phyloP scores from a whole-genome alignment of 331 rosid genomes.

The Arachis monticola region DNA sequence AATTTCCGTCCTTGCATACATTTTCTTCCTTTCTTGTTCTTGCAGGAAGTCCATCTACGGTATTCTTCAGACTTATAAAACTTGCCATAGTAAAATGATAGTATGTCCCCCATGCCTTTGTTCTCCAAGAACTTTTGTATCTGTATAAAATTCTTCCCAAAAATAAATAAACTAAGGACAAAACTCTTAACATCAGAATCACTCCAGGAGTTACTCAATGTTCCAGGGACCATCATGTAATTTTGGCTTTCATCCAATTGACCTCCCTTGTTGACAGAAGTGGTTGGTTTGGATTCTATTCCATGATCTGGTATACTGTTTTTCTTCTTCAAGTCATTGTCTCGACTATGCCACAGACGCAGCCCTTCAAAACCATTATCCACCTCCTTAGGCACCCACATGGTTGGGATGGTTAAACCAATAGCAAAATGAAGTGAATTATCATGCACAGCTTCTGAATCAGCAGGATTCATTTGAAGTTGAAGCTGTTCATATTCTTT shows the following conservation, averaged over 20 bases:
- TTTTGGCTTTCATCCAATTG: constrained; percentile 35
- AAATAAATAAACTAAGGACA: constrained; percentile 73
- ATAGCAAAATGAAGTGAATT: constrained; percentile 47
- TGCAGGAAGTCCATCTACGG: constrained; percentile 72
- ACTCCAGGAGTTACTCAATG: constrained; percentile 58
- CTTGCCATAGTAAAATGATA: constrained; percentile 74
- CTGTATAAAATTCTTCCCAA: constrained; percentile 69
- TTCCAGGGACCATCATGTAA: constrained; percentile 47
- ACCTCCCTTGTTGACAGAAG: constrained; percentile 23
- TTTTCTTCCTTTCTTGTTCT: constrained; percentile 63
- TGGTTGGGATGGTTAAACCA: constrained; percentile 63
- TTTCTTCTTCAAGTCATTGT: constrained; percentile 38
- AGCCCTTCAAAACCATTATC: constrained; percentile 37
- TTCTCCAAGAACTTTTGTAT: constrained; percentile 61
- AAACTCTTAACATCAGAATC: constrained; percentile 64
- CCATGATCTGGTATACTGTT: constrained; percentile 28
- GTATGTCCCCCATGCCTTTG: constrained; percentile 64
- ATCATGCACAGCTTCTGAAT: constrained; percentile 41
- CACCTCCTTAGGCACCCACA: constrained; percentile 47
- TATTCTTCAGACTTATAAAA: constrained; percentile 67
- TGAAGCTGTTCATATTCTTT: constrained; percentile 49
- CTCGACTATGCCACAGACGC: constrained; percentile 6
- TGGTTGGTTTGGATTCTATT: constrained; percentile 31
- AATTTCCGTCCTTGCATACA: constrained; percentile 62
- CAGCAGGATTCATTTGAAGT: constrained; percentile 47